phyloP scores from a whole-genome alignment of 2,329 filamentous ascomycete species.

The Grosmannia serpens region DNA sequence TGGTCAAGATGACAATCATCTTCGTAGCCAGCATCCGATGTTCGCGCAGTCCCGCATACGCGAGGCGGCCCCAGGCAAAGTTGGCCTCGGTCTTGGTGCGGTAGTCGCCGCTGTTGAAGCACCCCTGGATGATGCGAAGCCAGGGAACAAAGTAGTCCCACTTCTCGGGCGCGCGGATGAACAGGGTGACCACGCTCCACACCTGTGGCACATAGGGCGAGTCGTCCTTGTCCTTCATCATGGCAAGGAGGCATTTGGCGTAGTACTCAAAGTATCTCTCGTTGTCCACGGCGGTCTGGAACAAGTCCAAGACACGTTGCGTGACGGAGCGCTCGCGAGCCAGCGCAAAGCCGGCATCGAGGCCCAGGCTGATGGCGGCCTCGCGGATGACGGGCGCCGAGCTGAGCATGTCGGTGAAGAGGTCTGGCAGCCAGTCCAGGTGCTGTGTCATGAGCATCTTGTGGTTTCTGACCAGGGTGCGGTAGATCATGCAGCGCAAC shows the following conservation, averaged over 20 bases:
- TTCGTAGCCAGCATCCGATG: constrained; percentile 47
- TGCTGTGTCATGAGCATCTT: constrained; percentile 59
- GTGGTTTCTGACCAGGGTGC: constrained; percentile 57
- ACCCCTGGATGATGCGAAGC: constrained; percentile 68
- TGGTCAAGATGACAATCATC: constrained; percentile 37
- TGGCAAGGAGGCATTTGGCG: constrained; percentile 51
- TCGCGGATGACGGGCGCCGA: constrained; percentile 63
- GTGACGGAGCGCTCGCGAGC: constrained; percentile 59
- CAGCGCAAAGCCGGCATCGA: constrained; percentile 56
- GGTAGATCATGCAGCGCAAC: constrained; percentile 68
- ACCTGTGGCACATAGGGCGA: constrained; percentile 67
- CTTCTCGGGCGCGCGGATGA: constrained; percentile 56
- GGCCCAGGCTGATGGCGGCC: constrained; percentile 62
- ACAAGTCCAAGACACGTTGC: constrained; percentile 53
- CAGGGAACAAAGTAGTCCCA: constrained; percentile 69
- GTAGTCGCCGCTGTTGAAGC: constrained; percentile 69
- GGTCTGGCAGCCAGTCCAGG: constrained; percentile 68
- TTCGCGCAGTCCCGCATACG: constrained; percentile 60
- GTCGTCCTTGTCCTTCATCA: constrained; percentile 54
- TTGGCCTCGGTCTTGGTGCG: constrained; percentile 66
- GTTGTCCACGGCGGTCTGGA: constrained; percentile 46
- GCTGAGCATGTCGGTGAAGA: constrained; percentile 75
- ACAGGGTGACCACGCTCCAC: constrained; percentile 73
- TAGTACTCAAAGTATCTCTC: constrained; percentile 60
- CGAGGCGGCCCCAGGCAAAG: constrained; percentile 73